Evolutionary conservation across 495 filamentous ascomycete genomes (phyloP).

Genomic region (Cercophora sp.): DNA sequence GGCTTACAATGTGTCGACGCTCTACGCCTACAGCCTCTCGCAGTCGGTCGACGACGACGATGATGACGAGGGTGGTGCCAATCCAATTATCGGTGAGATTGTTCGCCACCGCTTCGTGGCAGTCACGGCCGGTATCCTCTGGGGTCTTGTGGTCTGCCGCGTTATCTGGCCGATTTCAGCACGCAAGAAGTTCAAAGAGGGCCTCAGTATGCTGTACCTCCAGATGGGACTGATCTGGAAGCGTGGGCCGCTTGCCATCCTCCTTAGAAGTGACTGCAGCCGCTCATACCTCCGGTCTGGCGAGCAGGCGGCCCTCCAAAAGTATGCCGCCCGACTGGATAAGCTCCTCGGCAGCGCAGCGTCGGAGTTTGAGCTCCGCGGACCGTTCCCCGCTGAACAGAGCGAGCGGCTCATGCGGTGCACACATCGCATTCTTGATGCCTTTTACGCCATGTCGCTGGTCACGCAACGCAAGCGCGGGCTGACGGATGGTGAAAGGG

Average conservation of each 20-base stretch:
- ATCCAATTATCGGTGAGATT: slow-evolving; percentile 83
- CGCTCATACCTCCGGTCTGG: slow-evolving; percentile 74
- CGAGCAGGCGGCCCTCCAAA: slow-evolving; percentile 67
- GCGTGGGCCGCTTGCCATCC: slow-evolving; percentile 78
- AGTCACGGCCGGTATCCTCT: slow-evolving; percentile 81
- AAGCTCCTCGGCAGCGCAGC: slow-evolving; percentile 66
- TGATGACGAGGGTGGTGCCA: slow-evolving; percentile 78
- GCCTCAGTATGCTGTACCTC: slow-evolving; percentile 80
- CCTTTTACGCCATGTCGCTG: slow-evolving; percentile 92
- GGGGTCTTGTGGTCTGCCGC: slow-evolving; percentile 88
- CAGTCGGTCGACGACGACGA: slow-evolving; percentile 73
- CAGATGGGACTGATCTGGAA: slow-evolving; percentile 96
- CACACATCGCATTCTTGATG: slow-evolving; percentile 79
- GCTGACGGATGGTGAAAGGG: slow-evolving; percentile 73
- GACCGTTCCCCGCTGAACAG: slow-evolving; percentile 70
- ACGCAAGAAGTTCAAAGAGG: slow-evolving; percentile 77
- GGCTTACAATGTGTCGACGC: slow-evolving; percentile 93
- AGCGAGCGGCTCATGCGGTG: slow-evolving; percentile 71
- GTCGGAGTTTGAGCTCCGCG: slow-evolving; percentile 78
- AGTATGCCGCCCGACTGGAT: slow-evolving; percentile 63
- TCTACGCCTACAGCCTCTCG: slow-evolving; percentile 89
- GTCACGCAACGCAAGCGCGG: slow-evolving; percentile 77
- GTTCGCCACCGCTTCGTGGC: slow-evolving; percentile 85
- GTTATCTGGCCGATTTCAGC: slow-evolving; percentile 92
- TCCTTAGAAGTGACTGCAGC: slow-evolving; percentile 51